These are phyloP conservation scores for Warburgia ugandensis DNA, from an alignment of 164 flowering plant species.

Conservation along the genomic window DNA sequence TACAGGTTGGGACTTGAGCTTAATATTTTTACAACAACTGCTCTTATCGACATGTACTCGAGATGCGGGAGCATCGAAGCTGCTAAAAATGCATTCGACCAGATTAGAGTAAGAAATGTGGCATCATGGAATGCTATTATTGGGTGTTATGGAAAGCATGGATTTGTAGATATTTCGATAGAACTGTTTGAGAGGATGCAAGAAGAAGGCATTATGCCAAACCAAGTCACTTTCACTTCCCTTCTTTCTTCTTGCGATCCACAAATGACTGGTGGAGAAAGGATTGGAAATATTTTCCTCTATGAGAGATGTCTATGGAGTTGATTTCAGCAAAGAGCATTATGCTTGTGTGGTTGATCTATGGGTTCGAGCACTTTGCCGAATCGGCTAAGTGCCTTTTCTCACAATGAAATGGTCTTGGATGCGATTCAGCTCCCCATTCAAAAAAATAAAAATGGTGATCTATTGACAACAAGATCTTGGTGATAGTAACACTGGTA, in stretches of 20 bases:
- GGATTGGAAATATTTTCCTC: conserved; percentile 43
- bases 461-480: too few species aligned
- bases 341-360: conserved; percentile 58
- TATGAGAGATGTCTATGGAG: conserved; percentile 29
- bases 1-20: conserved; percentile 32
- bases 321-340: conserved; percentile 42
- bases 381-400: too few species aligned
- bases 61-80: conserved; percentile 45
- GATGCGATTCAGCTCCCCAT: too few species aligned
- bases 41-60: conserved; percentile 46
- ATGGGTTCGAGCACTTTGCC: too few species aligned
- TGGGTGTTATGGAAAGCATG: conserved; percentile 67
- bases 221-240: conserved; percentile 49
- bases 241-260: conserved; percentile 70
- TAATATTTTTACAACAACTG: conserved; percentile 44
- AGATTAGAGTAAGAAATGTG: conserved; percentile 21
- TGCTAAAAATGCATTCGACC: conserved; percentile 46
- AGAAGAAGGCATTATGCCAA: conserved; percentile 32
- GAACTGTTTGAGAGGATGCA: conserved; percentile 50
- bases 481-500: too few species aligned
- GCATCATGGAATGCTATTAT: conserved; percentile 68
- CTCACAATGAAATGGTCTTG: too few species aligned
- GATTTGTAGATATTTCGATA: conserved; percentile 35
- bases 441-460: too few species aligned
- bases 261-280: conserved; percentile 46